phyloP scores from a whole-genome alignment of 768 basidiomycete genomes.

The Coprinopsis strossmayeri region DNA sequence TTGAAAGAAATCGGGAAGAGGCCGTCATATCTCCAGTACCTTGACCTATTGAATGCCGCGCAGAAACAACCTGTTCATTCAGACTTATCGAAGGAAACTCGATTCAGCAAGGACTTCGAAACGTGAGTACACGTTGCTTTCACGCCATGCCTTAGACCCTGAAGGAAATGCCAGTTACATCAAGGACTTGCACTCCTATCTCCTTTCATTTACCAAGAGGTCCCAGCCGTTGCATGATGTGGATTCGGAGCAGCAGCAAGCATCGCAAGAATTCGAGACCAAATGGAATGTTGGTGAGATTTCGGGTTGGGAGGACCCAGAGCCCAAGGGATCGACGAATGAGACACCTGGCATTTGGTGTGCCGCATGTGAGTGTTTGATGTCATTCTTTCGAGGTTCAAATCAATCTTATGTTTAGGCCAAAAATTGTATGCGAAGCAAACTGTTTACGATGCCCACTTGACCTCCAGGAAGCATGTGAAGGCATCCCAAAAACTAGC shows the following conservation, averaged over 20 bases:
- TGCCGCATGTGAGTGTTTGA: conserved; percentile 65
- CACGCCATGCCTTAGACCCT: not conserved
- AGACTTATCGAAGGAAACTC: conserved; percentile 63
- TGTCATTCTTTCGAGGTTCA: conserved; percentile 3
- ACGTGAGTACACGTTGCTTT: conserved; percentile 37
- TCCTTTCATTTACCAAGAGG: conserved; percentile 80
- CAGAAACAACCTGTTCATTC: conserved; percentile 55
- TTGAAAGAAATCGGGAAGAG: conserved; percentile 80
- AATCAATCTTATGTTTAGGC: conserved; percentile 40
- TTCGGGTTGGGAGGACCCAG: conserved; percentile 66
- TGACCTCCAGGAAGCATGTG: conserved; percentile 92
- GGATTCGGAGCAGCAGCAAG: conserved; percentile 57
- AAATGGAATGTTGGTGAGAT: conserved; percentile 79
- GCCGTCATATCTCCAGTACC: conserved; percentile 87
- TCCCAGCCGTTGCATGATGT: conserved; percentile 80
- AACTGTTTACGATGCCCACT: conserved; percentile 94
- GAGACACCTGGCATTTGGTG: conserved; percentile 83
- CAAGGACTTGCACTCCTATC: conserved; percentile 71
- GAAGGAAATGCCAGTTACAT: conserved; percentile 59
- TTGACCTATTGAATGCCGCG: conserved; percentile 74
- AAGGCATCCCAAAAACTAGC: conserved; percentile 82
- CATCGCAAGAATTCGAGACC: conserved; percentile 63
- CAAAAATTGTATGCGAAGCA: conserved; percentile 95
- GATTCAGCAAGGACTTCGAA: conserved; percentile 73
- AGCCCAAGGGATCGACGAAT: conserved; percentile 35